Evolutionary conservation across 352 stramenopile genomes (phyloP), one percentile per base, ranked within the genome.

Genomic region (Phytopythium cucurbitacearum): DNA sequence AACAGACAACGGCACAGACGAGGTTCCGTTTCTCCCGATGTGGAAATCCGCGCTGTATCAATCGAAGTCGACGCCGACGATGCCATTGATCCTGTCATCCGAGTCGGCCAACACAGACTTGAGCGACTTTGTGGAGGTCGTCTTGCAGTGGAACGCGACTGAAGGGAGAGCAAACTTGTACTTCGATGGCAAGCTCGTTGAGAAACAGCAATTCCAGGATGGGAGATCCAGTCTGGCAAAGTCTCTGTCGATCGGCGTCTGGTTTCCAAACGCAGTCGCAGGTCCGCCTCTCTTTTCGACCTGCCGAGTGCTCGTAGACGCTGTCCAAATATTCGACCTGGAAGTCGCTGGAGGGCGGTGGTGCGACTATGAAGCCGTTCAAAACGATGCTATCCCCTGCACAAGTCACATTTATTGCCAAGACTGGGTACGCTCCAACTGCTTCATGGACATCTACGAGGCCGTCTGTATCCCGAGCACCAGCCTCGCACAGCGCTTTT

Each of bases 181-280:
- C 46, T 53, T 85, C 3, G 65, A 88, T 47, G 76, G 76, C 6
- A 51, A 73, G 34, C 65, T 90, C 8, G 63, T 83, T 7, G 47
- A 62, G 28, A 78, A 76, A 45, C 62, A 86, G 47, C 63, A 56
- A 28, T 40, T 35, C 6, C 41, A 43, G 1, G 38, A 56, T 2
- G 32, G 57, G 3, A 39, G 13, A 33, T 41, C 51, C 0, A 34
- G 3, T n/a, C 42, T 33, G 13, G 32, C 36, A 0, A 46, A 21
- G 12, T 39, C 65, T 0, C 49, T 90, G 6, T 80, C 76, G 0
- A 59, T 88, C 6, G 76, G 79, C 32, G 71, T 88, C 3, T 90
- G 76, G 76, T 85, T 90, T 48, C 80, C 80, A 1, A 88, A 90
- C 42, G 73, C 76, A 7, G 64, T 76, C 7, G 76, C 80, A 7